Percentiles rank a stretch among this genome's conserved stretches.
phyloP scores from a whole-genome alignment of 1,139 yeast species.

The Pichia cactophila region DNA sequence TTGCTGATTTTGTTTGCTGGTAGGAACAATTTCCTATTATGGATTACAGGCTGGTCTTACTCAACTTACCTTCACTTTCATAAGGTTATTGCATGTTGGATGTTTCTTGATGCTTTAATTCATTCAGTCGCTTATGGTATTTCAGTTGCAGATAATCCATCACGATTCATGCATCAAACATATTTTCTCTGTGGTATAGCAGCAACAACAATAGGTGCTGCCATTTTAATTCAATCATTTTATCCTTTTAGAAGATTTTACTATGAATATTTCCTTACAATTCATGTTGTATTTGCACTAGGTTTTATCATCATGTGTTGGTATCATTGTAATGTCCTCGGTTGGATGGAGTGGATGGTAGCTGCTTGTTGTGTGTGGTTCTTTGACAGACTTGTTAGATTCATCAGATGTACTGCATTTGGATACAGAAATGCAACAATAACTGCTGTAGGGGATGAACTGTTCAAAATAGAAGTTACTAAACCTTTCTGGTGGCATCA shows the following conservation, averaged over 20 bases:
- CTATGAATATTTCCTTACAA: slow-evolving; percentile 36
- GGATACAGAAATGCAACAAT: slow-evolving; percentile 28
- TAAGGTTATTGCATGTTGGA: slow-evolving; percentile 50
- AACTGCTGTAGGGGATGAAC: slow-evolving; percentile 27
- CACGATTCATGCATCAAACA: slow-evolving; percentile 24
- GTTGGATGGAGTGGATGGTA: slow-evolving; percentile 39
- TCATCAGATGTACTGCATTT: slow-evolving; percentile 30
- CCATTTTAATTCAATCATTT: slow-evolving; percentile 41
- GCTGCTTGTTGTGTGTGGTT: slow-evolving; percentile 33
- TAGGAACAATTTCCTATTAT: slow-evolving; percentile 52
- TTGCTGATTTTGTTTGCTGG: slow-evolving; percentile 48
- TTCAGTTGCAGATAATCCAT: slow-evolving; percentile 9
- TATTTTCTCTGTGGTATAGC: slow-evolving; percentile 32
- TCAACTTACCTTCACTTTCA: slow-evolving; percentile 52
- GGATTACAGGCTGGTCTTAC: slow-evolving; percentile 54
- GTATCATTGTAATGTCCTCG: slow-evolving; percentile 32
- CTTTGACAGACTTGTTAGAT: slow-evolving; percentile 32
- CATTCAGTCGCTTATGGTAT: slow-evolving; percentile 23
- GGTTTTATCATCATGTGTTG: slow-evolving; percentile 33
- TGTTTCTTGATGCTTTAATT: slow-evolving; percentile 28
- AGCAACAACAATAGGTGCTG: slow-evolving; percentile 32
- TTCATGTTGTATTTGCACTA: slow-evolving; percentile 32
- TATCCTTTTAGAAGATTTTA: slow-evolving; percentile 37
- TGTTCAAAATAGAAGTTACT: slow-evolving; percentile 35
- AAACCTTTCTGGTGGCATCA: slow-evolving; percentile 34